Evolutionary conservation across 1,284 basidiomycete species (phyloP).

Genomic region (Phenoliferia sp.): DNA sequence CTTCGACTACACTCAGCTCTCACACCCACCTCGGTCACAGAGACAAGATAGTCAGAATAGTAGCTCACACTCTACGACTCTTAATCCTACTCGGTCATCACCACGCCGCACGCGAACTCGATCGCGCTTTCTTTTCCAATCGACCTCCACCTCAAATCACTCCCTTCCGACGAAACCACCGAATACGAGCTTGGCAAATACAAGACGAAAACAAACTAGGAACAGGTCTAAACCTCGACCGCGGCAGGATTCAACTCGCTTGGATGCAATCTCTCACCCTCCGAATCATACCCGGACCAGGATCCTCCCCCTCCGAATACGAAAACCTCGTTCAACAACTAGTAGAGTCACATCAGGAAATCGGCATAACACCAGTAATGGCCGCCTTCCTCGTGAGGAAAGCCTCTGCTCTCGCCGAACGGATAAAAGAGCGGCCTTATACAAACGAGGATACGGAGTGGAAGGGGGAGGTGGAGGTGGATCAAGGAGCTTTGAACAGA

Average conservation of each 20-base stretch:
- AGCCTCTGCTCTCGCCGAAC: not conserved
- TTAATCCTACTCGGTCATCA: slow-evolving; percentile 8
- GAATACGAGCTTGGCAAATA: not conserved
- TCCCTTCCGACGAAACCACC: not conserved
- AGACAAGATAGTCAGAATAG: slow-evolving; percentile 13
- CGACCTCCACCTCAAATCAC: not conserved
- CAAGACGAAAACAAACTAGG: not conserved
- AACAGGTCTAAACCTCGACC: not conserved
- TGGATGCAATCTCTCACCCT: slow-evolving; percentile 25
- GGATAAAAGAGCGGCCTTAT: not conserved
- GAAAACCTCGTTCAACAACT: not conserved
- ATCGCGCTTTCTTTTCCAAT: slow-evolving; percentile 23
- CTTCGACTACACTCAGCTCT: not conserved
- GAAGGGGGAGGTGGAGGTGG: not conserved
- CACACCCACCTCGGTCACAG: not conserved
- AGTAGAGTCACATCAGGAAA: not conserved
- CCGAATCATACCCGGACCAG: not conserved
- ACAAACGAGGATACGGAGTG: not conserved
- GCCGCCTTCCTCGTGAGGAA: slow-evolving; percentile 16
- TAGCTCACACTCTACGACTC: slow-evolving; percentile 25
- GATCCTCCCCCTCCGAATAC: not conserved
- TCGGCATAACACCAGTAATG: not conserved
- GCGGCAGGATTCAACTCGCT: not conserved
- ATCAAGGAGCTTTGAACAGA: slow-evolving; percentile 3
- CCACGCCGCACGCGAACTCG: slow-evolving; percentile 19